Conservation (phyloP, 192 early-diverging fungal genomes). For the Podila epigama region DNA sequence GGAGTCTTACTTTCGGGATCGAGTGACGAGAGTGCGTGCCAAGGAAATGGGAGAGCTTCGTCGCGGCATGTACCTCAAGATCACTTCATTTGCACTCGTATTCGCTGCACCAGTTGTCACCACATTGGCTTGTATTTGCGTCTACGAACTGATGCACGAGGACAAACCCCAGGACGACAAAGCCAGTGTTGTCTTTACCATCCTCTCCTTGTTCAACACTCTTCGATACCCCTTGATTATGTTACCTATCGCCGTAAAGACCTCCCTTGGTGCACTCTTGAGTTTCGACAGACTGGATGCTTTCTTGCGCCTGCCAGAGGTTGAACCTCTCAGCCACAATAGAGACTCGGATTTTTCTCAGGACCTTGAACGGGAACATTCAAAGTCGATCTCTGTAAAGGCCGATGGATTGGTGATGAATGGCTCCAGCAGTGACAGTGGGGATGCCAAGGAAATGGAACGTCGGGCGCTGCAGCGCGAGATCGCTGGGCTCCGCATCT, state of each 20-base stretch:
- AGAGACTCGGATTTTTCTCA: conserved; percentile 25
- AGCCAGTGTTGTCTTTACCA: conserved; percentile 64
- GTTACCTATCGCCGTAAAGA: conserved; percentile 68
- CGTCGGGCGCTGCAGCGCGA: conserved; percentile 21
- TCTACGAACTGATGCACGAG: conserved; percentile 53
- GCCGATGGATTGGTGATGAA: conserved; percentile 44
- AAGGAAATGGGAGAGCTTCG: conserved; percentile 63
- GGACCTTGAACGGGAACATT: conserved; percentile 9
- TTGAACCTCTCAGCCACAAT: conserved; percentile 52
- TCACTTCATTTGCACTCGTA: conserved; percentile 64
- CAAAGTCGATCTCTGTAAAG: conserved; percentile 1
- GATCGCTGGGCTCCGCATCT: conserved; percentile 49
- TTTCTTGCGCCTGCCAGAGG: conserved; percentile 67
- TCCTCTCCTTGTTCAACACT: conserved; percentile 75
- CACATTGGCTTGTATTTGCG: conserved; percentile 46
- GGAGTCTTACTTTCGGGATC: conserved; percentile 71
- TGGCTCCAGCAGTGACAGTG: conserved; percentile 26
- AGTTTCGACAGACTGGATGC: conserved; percentile 66
- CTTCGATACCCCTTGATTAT: conserved; percentile 72
- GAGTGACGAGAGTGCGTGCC: conserved; percentile 61
- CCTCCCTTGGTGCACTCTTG: conserved; percentile 59
- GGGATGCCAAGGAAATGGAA: conserved; percentile 38
- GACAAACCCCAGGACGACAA: conserved; percentile 43
- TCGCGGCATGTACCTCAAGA: conserved; percentile 61
- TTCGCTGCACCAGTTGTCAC: conserved; percentile 69